phyloP scores from a whole-genome alignment of 495 filamentous ascomycete genomes.

The Cercophora newfieldiana region DNA sequence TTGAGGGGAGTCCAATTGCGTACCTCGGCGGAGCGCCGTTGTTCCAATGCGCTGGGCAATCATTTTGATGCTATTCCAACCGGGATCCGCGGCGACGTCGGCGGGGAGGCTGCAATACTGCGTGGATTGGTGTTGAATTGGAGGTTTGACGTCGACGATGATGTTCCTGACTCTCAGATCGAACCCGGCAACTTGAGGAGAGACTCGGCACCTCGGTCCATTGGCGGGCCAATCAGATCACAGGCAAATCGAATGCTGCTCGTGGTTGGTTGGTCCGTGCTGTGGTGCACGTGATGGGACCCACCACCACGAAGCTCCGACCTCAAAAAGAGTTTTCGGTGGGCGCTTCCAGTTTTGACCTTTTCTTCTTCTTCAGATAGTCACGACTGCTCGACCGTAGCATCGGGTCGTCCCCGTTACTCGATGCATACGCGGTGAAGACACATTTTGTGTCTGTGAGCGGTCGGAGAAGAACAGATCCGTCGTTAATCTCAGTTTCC shows the following conservation, averaged over 20 bases:
- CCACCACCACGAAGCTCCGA: slow-evolving; percentile 30
- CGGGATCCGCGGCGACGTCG: slow-evolving; percentile 3
- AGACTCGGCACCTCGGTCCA: slow-evolving; percentile 35
- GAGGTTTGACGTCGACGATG: slow-evolving; percentile 19
- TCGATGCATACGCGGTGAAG: slow-evolving; percentile 37
- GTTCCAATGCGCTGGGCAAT: slow-evolving; percentile 39
- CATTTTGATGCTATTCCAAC: slow-evolving; percentile 20
- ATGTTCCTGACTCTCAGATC: background rate
- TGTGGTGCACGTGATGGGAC: slow-evolving; percentile 18
- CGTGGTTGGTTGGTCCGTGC: slow-evolving; percentile 13
- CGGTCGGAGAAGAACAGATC: slow-evolving; percentile 52
- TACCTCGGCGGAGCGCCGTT: slow-evolving; percentile 42
- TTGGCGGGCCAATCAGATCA: slow-evolving; percentile 29
- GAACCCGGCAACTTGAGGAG: slow-evolving; percentile 20
- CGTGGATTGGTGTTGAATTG: slow-evolving; percentile 5
- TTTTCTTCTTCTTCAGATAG: slow-evolving; percentile 51
- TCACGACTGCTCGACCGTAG: slow-evolving; percentile 45
- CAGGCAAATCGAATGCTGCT: slow-evolving; percentile 29
- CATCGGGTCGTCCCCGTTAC: slow-evolving; percentile 35
- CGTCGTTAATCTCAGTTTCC: slow-evolving; percentile 61
- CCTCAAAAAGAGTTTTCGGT: slow-evolving; percentile 21
- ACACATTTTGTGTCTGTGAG: slow-evolving; percentile 43
- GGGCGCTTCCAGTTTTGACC: slow-evolving; percentile 21
- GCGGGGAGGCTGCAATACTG: background rate
- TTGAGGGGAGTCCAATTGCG: slow-evolving; percentile 14